Evolutionary conservation across 2,329 filamentous ascomycete species (phyloP), one percentile per base, ranked within the genome.

Genomic region (Tolypocladium nubicola): DNA sequence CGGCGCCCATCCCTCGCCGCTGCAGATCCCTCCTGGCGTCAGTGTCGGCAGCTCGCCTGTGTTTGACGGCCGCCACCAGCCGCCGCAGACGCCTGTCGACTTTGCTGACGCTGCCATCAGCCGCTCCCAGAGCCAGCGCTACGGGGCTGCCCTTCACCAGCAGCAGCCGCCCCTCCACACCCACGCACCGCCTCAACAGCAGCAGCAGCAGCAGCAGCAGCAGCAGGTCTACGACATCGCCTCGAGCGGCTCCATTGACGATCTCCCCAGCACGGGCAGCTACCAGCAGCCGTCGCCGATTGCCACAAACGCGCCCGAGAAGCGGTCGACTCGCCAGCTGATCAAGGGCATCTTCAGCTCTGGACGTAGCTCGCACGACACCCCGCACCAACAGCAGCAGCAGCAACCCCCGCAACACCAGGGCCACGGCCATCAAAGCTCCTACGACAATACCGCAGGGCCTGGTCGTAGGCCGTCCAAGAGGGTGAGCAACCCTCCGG

Each of bases 401-500:
- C 35, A 37, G 14, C 43, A 47, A 47, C 21, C 21, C 43, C 56
- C 61, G 35, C 64, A 64, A 56, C 47, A 37, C 47, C 47, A 52
- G 30, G 55, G 56, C 63, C 64, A 63, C 59, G 62, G 54, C 62
- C 61, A 39, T 58, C 64, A 60, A 67, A 72, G 57, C 60, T 67
- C 73, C 56, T 79, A 81, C 75, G 78, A 80, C 65, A 79, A 78
- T 65, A 74, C 73, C 59, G 62, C 70, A 53, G 76, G 76, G 54
- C 69, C 84, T 53, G 74, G 70, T 62, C 81, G 81, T 61, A 75
- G 80, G 62, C 75, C 78, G 38, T 86, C 83, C 50, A 84, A 82
- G 73, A 76, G 81, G 65, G 71, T 79, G 67, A 80, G 79, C 76
- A 75, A 78, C 60, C 69, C 69, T 57, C 73, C 75, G 62, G 65